Evolutionary conservation across 345 rosid genomes (phyloP).

Genomic region (Eutrema heterophyllum): DNA sequence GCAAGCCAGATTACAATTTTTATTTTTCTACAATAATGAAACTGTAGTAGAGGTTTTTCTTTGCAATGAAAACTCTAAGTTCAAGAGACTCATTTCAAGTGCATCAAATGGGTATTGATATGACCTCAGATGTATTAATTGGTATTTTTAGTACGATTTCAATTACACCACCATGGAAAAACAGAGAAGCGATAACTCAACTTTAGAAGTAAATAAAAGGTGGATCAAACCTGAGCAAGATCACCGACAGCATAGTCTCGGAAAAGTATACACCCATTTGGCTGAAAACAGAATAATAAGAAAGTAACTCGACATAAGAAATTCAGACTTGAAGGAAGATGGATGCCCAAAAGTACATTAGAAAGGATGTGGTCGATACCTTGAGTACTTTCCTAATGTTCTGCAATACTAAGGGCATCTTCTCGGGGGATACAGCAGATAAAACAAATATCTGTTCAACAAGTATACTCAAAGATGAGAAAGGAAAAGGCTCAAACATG

Average conservation of each 20-base stretch:
- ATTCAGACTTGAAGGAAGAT: background rate
- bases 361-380: slow-evolving; percentile 35
- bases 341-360: background rate
- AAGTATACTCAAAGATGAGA: background rate
- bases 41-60: background rate
- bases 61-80: background rate
- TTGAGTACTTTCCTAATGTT: slow-evolving; percentile 70
- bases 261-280: slow-evolving; percentile 68
- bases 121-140: background rate
- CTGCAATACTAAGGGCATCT: slow-evolving; percentile 73
- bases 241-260: slow-evolving; percentile 89
- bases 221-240: slow-evolving; percentile 77
- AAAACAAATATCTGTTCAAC: slow-evolving; percentile 85
- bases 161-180: background rate
- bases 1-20: background rate
- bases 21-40: background rate
- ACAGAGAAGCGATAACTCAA: background rate
- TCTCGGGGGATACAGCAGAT: slow-evolving; percentile 94
- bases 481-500: background rate
- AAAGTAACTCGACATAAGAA: background rate
- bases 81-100: background rate
- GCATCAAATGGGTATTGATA: background rate
- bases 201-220: background rate
- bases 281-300: slow-evolving; percentile 41
- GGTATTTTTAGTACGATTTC: background rate